phyloP scores from a whole-genome alignment of 805 yeast species.

The Jamesozyma lodderae region DNA sequence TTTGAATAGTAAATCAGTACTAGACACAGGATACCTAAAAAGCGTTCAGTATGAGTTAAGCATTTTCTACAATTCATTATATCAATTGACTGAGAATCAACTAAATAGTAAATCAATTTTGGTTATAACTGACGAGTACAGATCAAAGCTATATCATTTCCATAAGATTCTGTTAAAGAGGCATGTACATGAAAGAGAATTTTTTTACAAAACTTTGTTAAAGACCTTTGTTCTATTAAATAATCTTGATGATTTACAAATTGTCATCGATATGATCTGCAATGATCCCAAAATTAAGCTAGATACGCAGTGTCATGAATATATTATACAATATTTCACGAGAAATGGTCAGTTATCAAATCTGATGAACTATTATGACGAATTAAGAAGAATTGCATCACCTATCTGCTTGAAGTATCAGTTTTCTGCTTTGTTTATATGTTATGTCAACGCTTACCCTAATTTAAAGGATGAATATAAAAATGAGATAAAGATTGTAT shows the following conservation, averaged over 20 bases:
- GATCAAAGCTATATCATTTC: constrained; percentile 1
- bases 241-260: constrained; percentile 10
- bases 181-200: constrained; percentile 1
- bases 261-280: constrained; percentile 7
- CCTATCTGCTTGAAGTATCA: background rate
- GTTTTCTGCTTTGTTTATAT: background rate
- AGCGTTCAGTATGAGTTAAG: constrained; percentile 12
- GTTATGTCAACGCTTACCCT: constrained; percentile 14
- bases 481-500: constrained; percentile 16
- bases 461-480: constrained; percentile 14
- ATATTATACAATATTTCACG: constrained; percentile 18
- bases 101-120: background rate
- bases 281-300: constrained; percentile 11
- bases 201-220: constrained; percentile 14
- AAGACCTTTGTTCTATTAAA: constrained; percentile 11
- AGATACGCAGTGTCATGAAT: constrained; percentile 10
- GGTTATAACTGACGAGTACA: background rate
- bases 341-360: constrained; percentile 11
- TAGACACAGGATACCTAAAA: constrained; percentile 11
- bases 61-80: constrained; percentile 12
- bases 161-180: constrained; percentile 1
- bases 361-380: constrained; percentile 3
- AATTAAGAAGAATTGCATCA: background rate
- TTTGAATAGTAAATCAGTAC: constrained; percentile 10
- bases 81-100: background rate